Conservation (phyloP, 495 filamentous ascomycete species). For the Copromyces sp. region DNA sequence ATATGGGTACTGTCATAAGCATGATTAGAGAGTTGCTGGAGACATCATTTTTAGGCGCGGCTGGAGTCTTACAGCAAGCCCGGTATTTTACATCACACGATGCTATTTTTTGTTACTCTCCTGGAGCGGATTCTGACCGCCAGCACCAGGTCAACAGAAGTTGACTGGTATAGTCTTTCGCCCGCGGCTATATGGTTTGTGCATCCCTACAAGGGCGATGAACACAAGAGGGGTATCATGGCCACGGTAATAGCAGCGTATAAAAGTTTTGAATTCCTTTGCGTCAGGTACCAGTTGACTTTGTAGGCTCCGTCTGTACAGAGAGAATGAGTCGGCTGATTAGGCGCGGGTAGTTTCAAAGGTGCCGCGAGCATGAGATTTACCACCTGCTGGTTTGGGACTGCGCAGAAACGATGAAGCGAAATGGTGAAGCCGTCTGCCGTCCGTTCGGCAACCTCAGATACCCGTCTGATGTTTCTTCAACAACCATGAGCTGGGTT, state of each 20-base stretch:
- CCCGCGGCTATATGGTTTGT: background rate
- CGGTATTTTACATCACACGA: background rate
- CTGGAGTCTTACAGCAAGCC: background rate
- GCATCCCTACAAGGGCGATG: background rate
- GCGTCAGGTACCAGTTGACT: background rate
- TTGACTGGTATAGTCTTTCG: background rate
- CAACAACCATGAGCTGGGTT: background rate
- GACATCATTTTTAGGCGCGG: background rate
- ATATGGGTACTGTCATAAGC: background rate
- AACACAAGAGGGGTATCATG: background rate
- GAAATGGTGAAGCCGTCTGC: background rate
- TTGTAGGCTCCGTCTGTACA: background rate
- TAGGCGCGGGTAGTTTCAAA: background rate
- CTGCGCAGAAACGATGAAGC: background rate
- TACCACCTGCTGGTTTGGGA: background rate
- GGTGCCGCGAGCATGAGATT: background rate
- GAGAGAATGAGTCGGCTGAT: background rate
- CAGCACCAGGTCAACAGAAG: background rate
- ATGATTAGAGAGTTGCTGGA: background rate
- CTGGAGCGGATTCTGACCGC: background rate
- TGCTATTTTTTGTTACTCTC: background rate
- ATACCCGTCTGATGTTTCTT: background rate
- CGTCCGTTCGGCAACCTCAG: background rate
- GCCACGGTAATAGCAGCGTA: background rate
- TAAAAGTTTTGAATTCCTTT: background rate